Conservation (phyloP, 2,329 filamentous ascomycete genomes). For the Pestalotiopsis fici region DNA sequence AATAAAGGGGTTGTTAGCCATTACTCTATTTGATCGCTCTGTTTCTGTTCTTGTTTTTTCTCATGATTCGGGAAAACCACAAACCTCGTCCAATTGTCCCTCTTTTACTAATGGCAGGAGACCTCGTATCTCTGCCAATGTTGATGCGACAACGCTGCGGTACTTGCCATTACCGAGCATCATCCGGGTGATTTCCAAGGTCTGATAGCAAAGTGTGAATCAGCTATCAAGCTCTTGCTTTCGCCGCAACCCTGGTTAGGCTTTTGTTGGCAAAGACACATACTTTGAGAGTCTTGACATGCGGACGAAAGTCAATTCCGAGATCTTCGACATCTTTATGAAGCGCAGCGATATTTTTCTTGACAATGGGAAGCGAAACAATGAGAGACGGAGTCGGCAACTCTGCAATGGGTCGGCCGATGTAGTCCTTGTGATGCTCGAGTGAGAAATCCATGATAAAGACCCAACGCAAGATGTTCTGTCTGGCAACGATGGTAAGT, state of each 20-base stretch:
- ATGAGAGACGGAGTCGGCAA: neutral
- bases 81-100: neutral
- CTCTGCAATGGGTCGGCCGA: neutral
- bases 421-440: neutral
- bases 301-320: constrained; percentile 1
- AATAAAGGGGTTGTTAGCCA: neutral
- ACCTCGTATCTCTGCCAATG: constrained; percentile 5
- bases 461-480: neutral
- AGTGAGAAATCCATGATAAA: constrained; percentile 1
- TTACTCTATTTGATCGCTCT: neutral
- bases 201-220: neutral
- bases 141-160: neutral
- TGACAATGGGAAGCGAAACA: neutral
- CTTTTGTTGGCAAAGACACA: neutral
- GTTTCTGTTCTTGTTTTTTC: neutral
- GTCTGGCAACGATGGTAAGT: neutral
- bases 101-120: neutral
- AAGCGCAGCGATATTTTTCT: neutral
- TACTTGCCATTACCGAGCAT: constrained; percentile 4
- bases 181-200: neutral
- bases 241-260: neutral
- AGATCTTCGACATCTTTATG: constrained; percentile 5
- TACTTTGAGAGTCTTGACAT: constrained; percentile 8
- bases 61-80: neutral
- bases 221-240: neutral